Evolutionary conservation across 176 grass and related monocot species (phyloP).

Genomic region (Musa itinerans): DNA sequence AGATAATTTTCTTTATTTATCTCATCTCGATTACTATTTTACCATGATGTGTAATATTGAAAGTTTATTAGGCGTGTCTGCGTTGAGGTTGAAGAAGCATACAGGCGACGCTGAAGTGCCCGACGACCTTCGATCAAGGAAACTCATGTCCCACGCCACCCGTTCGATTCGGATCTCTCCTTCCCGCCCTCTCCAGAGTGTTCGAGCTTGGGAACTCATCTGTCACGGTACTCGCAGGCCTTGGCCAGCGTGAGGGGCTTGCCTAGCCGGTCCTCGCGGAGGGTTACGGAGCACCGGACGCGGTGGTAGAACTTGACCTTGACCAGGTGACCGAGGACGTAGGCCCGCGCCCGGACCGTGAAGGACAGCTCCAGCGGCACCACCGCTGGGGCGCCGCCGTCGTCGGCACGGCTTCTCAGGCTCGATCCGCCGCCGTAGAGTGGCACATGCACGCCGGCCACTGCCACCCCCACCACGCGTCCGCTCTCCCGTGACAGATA

Average conservation of each 20-base stretch:
- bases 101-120: no score
- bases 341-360: conserved; percentile 61
- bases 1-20: no score
- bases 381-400: conserved; percentile 43
- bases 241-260: conserved; percentile 25
- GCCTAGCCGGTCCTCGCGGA: conserved; percentile 54
- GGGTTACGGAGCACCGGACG: conserved; percentile 35
- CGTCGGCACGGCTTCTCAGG: conserved; percentile 68
- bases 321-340: conserved; percentile 76
- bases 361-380: conserved; percentile 60
- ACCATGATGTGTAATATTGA: no score
- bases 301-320: conserved; percentile 92
- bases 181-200: no score
- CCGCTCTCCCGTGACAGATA: conserved; percentile 67
- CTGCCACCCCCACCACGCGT: conserved; percentile 45
- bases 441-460: conserved; percentile 65
- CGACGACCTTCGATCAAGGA: no score
- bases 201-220: neutral
- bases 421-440: conserved; percentile 73
- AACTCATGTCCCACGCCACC: no score
- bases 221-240: conserved; percentile 57
- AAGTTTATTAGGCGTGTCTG: no score
- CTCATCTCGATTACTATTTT: no score
- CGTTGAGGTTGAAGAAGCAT: no score
- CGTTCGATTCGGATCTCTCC: no score